Percentiles rank a stretch among this genome's conserved stretches.
Evolutionary conservation across 1,284 basidiomycete genomes (phyloP).

Genomic region (Schizophyllum commune): DNA sequence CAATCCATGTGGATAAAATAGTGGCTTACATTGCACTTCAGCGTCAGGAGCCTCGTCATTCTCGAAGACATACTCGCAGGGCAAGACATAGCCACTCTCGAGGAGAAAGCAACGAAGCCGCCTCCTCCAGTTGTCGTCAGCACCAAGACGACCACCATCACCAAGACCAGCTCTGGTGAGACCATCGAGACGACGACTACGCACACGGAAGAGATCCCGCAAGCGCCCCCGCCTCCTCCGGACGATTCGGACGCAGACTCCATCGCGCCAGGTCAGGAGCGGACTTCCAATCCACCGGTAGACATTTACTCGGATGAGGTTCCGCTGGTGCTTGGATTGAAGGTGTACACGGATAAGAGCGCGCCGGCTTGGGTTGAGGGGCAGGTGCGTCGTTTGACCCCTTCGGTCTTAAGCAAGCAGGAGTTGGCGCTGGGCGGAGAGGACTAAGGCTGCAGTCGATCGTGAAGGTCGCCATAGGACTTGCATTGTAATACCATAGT

Average conservation of each 20-base stretch:
- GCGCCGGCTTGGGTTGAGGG: slow-evolving; percentile 29
- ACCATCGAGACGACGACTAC: slow-evolving; percentile 11
- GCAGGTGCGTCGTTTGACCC: slow-evolving; percentile 15
- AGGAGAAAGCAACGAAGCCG: slow-evolving; percentile 15
- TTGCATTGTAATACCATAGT: too few species aligned
- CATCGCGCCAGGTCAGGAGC: not conserved
- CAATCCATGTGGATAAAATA: too few species aligned
- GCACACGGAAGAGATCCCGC: not conserved
- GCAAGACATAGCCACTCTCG: slow-evolving; percentile 28
- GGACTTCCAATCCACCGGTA: not conserved
- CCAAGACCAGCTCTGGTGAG: slow-evolving; percentile 7
- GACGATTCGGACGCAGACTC: slow-evolving; percentile 7
- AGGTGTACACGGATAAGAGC: slow-evolving; percentile 35
- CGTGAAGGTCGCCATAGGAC: too few species aligned
- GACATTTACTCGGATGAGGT: slow-evolving; percentile 11
- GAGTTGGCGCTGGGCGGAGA: not conserved
- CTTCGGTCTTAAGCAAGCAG: not conserved
- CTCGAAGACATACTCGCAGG: slow-evolving; percentile 27
- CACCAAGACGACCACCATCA: not conserved
- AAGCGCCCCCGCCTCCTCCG: slow-evolving; percentile 7
- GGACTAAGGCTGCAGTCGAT: too few species aligned
- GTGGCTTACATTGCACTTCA: not conserved
- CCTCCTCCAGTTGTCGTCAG: not conserved
- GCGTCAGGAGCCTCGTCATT: slow-evolving; percentile 22
- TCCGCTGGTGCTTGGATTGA: slow-evolving; percentile 29